Base-by-base conservation (phyloP, 2,329 filamentous ascomycete genomes). In the Nemania abortiva region DNA sequence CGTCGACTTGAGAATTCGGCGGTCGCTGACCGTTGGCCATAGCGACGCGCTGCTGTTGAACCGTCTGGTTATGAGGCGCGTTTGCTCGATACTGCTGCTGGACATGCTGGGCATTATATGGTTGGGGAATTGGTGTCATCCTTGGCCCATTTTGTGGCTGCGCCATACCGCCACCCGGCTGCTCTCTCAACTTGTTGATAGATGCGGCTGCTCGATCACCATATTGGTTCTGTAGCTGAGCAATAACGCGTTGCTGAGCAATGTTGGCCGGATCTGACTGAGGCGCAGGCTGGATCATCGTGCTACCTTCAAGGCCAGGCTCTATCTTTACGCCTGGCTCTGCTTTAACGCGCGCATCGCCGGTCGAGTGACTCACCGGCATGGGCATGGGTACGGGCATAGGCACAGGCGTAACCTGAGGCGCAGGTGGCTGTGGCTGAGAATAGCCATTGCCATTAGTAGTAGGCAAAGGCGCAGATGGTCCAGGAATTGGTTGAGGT, bases 1-100 rank as follows among this genome's bases (percentile, higher is more conserved):
- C 95, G 77, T 98, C 95, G 15, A 91, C 91, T 79, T 98, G 92
- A 27, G 89, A 82, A 29, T 79, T 74, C 9, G 78, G 74, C 7
- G 82, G 80, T 54, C 81, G 79, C 70, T 76, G 85, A 71, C 78
- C 82, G 77, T 84, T 87, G 65, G 65, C 77, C 70, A 75, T 77
- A 71, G 77, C 77, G 74, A 74, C 59, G 77, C 81, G 76, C 37
- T 74, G 77, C 49, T 80, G 78, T 53, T 79, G 79, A 24, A 54
- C 69, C 54, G 58, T 45, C 18, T 63, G 63, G 54, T 73, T 70
- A 22, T 67, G 55, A 42, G 73, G 59, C 45, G 69, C 58, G 29
- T 68, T 72, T n/a, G 64, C 74, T 53, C 72, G 73, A 60, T 71
- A 70, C 53, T 77, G 74, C 42, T 81, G 79, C 50, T 80, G 76